phyloP scores from a whole-genome alignment of 2,329 filamentous ascomycete species.

The Diaporthe capsici region DNA sequence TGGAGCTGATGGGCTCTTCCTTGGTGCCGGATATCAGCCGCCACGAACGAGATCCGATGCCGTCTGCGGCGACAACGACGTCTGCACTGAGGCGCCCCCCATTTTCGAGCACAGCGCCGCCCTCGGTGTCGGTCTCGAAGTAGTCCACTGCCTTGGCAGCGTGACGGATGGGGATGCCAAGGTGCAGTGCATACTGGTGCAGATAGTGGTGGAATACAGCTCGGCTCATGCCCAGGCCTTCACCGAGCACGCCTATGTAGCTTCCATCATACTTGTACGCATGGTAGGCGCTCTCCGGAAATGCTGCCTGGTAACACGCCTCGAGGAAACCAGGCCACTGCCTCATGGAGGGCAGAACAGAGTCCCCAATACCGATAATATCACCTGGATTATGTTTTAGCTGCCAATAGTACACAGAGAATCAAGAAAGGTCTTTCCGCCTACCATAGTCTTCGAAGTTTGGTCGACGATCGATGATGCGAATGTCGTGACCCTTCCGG shows the following conservation, averaged over 20 bases:
- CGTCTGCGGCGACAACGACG: background rate
- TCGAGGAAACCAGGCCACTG: background rate
- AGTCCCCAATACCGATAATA: background rate
- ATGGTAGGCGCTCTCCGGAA: background rate
- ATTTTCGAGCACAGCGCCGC: background rate
- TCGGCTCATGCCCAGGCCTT: background rate
- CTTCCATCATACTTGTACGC: background rate
- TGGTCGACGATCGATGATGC: background rate
- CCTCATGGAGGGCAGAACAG: background rate
- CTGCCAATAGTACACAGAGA: background rate
- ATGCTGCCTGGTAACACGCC: background rate
- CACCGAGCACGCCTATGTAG: background rate
- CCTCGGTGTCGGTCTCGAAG: background rate
- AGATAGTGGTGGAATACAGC: background rate
- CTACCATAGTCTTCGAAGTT: background rate
- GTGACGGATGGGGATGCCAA: background rate
- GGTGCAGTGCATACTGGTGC: background rate
- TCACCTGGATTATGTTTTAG: background rate
- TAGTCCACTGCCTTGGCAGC: slow-evolving; percentile 1
- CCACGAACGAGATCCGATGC: background rate
- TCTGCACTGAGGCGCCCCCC: background rate
- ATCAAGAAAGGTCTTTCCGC: background rate
- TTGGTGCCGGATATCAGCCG: background rate
- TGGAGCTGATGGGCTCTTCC: background rate
- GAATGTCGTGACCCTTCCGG: background rate